Conservation (phyloP, 192 early-diverging fungal genomes). For the Jimgerdemannia lactiflua region DNA sequence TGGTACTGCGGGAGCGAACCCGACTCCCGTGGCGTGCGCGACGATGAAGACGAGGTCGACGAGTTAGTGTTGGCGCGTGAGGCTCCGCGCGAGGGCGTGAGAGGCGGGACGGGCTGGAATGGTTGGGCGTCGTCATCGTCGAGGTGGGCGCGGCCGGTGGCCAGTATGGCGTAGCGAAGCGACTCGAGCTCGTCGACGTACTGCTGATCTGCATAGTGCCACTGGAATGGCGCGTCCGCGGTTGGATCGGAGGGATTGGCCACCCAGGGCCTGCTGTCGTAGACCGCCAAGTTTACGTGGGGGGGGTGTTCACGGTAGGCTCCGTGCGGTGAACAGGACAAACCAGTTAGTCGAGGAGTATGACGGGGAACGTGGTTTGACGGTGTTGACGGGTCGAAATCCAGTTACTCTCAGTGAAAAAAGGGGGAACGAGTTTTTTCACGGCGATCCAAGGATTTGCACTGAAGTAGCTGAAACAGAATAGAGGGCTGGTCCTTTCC, state of each 20-base stretch:
- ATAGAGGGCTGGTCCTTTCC: too few relatives aligned
- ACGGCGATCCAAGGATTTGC: too few relatives aligned
- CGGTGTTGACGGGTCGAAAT: too few relatives aligned
- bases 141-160: background rate
- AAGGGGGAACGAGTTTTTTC: too few relatives aligned
- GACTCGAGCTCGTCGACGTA: background rate
- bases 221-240: too few relatives aligned
- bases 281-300: background rate
- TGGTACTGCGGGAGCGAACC: background rate
- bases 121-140: background rate
- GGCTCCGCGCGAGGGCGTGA: background rate
- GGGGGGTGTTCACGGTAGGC: too few relatives aligned
- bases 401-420: too few relatives aligned
- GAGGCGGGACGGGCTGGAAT: background rate
- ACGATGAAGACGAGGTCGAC: background rate
- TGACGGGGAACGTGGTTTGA: too few relatives aligned
- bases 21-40: background rate
- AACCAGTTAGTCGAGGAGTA: too few relatives aligned
- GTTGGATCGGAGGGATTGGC: background rate
- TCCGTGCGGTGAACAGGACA: too few relatives aligned
- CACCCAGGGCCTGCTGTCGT: background rate
- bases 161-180: background rate
- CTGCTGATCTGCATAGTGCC: background rate
- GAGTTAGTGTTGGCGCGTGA: background rate
- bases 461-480: too few relatives aligned